These are phyloP conservation scores for Apiotrichum porosum DNA, from an alignment of 1,284 basidiomycete species.

Conservation along the genomic window DNA sequence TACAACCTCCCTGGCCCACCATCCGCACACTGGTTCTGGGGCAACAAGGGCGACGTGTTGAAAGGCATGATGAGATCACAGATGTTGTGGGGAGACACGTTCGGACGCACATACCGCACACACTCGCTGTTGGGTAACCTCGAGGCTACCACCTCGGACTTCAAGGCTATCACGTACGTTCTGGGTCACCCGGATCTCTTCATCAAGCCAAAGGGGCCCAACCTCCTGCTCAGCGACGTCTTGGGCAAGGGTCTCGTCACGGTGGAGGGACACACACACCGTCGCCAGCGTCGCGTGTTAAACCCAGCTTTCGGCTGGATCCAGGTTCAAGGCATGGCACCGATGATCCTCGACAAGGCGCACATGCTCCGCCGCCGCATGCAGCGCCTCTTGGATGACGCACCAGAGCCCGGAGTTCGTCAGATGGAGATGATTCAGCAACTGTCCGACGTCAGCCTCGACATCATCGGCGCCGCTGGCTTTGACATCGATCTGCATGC, in stretches of 20 bases:
- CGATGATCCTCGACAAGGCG: slow-evolving; percentile 62
- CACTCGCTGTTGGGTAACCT: background rate
- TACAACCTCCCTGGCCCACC: background rate
- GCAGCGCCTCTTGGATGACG: slow-evolving; percentile 14
- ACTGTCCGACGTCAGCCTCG: slow-evolving; percentile 56
- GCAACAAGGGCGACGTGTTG: background rate
- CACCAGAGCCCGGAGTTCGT: slow-evolving; percentile 1
- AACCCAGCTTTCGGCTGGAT: slow-evolving; percentile 46
- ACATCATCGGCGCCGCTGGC: slow-evolving; percentile 62
- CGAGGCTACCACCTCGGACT: slow-evolving; percentile 44
- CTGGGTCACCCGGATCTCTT: slow-evolving; percentile 59
- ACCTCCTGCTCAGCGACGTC: slow-evolving; percentile 52
- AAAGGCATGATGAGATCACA: background rate
- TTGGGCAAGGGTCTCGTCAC: slow-evolving; percentile 42
- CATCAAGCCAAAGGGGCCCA: slow-evolving; percentile 62
- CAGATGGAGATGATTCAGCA: slow-evolving; percentile 4
- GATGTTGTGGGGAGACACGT: background rate
- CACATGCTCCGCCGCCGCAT: slow-evolving; percentile 48
- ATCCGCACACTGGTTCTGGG: background rate
- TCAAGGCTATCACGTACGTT: slow-evolving; percentile 58
- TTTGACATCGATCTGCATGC: slow-evolving; percentile 60
- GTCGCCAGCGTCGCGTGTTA: slow-evolving; percentile 52
- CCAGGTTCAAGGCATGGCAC: slow-evolving; percentile 34
- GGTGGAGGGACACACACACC: slow-evolving; percentile 53
- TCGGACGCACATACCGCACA: background rate